These are phyloP conservation scores for Nitzschia sp. DNA, from an alignment of 108 stramenopile genomes.

Conservation along the genomic window DNA sequence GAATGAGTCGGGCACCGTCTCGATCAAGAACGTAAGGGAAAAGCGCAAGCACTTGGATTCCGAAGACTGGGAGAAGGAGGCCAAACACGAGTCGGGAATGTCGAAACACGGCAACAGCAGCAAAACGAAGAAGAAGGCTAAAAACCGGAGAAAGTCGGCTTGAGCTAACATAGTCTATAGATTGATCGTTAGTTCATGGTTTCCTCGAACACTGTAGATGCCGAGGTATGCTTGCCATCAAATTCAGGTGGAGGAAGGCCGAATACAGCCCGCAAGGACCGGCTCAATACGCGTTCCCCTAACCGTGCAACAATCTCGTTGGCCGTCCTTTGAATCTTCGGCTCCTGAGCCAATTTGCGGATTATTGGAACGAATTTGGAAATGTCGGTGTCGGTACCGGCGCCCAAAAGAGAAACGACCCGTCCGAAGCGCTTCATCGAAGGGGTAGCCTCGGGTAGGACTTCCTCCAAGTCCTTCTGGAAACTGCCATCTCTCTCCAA, in stretches of 20 bases:
- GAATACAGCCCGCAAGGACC: constrained; percentile 74
- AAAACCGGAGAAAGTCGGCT: constrained; percentile 10
- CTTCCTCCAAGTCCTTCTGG: constrained; percentile 40
- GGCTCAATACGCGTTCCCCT: constrained; percentile 67
- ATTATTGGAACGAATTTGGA: constrained; percentile 69
- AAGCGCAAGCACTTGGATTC: constrained; percentile 53
- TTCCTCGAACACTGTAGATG: constrained; percentile 47
- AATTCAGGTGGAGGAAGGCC: constrained; percentile 68
- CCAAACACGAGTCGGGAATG: constrained; percentile 15
- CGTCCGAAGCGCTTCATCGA: constrained; percentile 68
- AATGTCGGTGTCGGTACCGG: constrained; percentile 47
- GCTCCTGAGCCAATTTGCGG: constrained; percentile 74
- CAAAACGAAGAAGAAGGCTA: constrained; percentile 41
- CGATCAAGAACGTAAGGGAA: constrained; percentile 45
- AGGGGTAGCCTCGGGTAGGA: constrained; percentile 68
- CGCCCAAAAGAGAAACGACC: constrained; percentile 56
- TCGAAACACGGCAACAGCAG: constrained; percentile 18
- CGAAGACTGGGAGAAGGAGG: constrained; percentile 53
- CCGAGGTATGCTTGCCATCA: constrained; percentile 13
- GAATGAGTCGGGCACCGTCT: constrained; percentile 35
- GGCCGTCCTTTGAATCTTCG: constrained; percentile 63
- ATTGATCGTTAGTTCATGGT: constrained; percentile 10
- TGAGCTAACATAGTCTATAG: background rate
- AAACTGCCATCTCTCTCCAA: constrained; percentile 27
- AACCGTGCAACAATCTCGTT: constrained; percentile 74